Conservation (phyloP, 2,329 filamentous ascomycete species). For the Leptographium procerum region DNA sequence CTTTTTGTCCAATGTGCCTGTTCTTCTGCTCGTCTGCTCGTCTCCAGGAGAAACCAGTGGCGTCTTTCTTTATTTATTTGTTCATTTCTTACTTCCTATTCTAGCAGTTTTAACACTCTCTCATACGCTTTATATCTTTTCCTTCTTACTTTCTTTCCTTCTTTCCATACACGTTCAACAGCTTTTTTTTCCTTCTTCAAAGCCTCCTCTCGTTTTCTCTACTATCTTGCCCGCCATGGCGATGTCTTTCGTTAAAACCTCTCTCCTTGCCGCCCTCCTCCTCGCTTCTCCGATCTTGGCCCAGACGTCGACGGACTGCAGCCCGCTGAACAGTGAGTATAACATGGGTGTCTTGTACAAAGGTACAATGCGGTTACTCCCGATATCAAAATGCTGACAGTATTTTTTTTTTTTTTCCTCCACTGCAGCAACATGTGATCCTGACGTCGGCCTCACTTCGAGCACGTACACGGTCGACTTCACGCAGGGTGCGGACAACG, state of each 20-base stretch:
- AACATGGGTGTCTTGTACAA: neutral
- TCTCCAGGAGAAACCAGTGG: neutral
- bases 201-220: neutral
- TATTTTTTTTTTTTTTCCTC: neutral
- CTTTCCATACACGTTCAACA: too few relatives aligned
- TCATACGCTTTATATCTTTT: neutral
- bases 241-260: neutral
- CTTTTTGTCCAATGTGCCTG: neutral
- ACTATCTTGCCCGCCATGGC: neutral
- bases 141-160: too few relatives aligned
- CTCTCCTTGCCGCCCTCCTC: neutral
- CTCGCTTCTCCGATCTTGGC: neutral
- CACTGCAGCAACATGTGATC: neutral
- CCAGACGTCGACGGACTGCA: constrained; percentile 1
- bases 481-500: constrained; percentile 3
- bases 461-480: constrained; percentile 9
- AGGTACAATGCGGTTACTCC: too few relatives aligned
- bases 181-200: neutral
- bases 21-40: neutral
- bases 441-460: neutral
- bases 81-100: neutral
- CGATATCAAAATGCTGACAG: neutral
- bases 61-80: neutral
- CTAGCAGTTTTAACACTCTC: neutral
- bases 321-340: neutral